phyloP scores from a whole-genome alignment of 192 early-diverging fungal species.

The Nowakowskiella sp. region DNA sequence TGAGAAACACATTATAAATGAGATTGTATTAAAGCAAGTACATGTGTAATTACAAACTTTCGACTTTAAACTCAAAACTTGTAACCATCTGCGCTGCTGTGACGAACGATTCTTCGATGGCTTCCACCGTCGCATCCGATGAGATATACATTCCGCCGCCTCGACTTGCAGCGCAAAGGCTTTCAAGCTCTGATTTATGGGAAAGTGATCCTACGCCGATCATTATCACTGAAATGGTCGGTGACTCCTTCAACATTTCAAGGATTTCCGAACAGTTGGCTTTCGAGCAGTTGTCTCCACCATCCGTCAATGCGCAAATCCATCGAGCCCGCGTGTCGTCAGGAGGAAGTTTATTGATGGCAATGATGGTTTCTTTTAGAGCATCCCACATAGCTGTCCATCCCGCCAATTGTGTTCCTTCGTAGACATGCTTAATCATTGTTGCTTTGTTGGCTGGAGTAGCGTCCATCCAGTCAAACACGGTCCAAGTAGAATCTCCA shows the following conservation, averaged over 20 bases:
- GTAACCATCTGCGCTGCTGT: background rate
- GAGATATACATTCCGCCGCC: background rate
- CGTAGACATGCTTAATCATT: background rate
- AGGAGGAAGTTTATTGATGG: background rate
- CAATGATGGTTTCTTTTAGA: background rate
- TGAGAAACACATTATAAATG: too few species aligned
- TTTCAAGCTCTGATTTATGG: background rate
- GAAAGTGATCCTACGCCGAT: background rate
- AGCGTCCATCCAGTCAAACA: background rate
- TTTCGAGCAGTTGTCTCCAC: background rate
- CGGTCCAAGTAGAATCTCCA: background rate
- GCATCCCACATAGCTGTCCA: background rate
- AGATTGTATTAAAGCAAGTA: too few species aligned
- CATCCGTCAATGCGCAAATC: conserved; percentile 1
- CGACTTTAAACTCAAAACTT: background rate
- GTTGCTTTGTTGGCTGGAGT: background rate
- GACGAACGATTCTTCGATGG: background rate
- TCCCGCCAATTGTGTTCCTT: background rate
- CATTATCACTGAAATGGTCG: background rate
- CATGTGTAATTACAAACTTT: background rate
- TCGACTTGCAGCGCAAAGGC: background rate
- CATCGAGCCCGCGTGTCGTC: background rate
- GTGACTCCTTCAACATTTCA: background rate
- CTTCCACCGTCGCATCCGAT: background rate
- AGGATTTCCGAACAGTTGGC: too few species aligned